Conservation (phyloP, 176 grass and related monocot species). For the Carex pumila region DNA sequence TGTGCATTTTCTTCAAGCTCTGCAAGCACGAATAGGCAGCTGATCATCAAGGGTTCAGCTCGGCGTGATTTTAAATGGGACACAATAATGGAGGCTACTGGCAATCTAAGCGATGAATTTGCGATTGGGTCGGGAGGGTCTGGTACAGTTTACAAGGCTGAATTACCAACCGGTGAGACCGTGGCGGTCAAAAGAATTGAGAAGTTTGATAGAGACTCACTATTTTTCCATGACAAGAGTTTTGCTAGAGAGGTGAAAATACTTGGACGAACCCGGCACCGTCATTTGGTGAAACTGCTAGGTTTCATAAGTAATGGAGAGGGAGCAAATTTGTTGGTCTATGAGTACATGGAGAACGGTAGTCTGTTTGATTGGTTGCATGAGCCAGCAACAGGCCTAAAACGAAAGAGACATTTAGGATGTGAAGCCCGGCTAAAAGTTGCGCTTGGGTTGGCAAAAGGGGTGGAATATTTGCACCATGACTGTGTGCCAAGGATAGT, state of each 20-base stretch:
- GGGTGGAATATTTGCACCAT: conserved; percentile 93
- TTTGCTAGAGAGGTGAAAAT: conserved; percentile 82
- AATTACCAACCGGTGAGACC: conserved; percentile 65
- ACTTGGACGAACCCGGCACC: conserved; percentile 63
- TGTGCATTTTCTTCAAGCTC: conserved; percentile 47
- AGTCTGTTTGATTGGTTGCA: conserved; percentile 93
- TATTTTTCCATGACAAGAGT: conserved; percentile 52
- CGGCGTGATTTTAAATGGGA: conserved; percentile 84
- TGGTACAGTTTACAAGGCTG: conserved; percentile 70
- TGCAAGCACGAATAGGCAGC: conserved; percentile 39
- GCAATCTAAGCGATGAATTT: conserved; percentile 77
- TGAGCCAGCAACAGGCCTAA: neutral
- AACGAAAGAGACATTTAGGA: conserved; percentile 32
- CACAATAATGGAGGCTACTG: conserved; percentile 83
- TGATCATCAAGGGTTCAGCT: conserved; percentile 51
- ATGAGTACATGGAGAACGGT: conserved; percentile 97
- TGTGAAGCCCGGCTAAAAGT: conserved; percentile 75
- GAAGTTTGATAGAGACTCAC: conserved; percentile 40
- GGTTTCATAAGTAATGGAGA: conserved; percentile 48
- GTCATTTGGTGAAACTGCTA: conserved; percentile 91
- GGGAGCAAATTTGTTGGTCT: conserved; percentile 59
- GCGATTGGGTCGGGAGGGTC: conserved; percentile 77
- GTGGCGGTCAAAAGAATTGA: conserved; percentile 80
- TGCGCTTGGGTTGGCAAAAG: conserved; percentile 53
- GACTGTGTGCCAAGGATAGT: conserved; percentile 71